Conservation (phyloP, 345 rosid genomes). For the Punica granatum region DNA sequence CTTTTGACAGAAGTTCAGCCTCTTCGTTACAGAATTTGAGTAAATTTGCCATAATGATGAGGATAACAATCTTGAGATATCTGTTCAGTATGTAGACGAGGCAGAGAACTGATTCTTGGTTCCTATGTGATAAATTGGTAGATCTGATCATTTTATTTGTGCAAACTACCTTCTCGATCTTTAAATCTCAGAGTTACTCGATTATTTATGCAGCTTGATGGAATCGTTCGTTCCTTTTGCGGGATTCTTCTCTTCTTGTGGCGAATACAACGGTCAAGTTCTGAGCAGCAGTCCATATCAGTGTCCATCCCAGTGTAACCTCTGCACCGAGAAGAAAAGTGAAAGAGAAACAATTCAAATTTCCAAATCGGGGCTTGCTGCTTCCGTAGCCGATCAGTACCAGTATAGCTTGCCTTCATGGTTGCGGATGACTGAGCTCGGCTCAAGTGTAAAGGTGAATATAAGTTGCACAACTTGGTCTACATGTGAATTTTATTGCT, state of each 20-base stretch:
- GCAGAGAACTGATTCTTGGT: background rate
- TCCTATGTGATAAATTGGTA: background rate
- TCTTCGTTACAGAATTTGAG: background rate
- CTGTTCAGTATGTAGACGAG: background rate
- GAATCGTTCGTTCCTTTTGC: slow-evolving; percentile 92
- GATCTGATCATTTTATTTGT: background rate
- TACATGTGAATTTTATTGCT: background rate
- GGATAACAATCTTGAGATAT: too few relatives aligned
- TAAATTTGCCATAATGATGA: too few relatives aligned
- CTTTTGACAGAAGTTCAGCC: background rate
- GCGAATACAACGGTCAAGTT: slow-evolving; percentile 41
- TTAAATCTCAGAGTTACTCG: background rate
- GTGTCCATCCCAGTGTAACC: slow-evolving; percentile 21
- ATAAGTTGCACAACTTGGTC: slow-evolving; percentile 39
- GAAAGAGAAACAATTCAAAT: slow-evolving; percentile 32
- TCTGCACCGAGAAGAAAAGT: slow-evolving; percentile 29
- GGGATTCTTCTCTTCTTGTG: slow-evolving; percentile 65
- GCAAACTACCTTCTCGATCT: background rate
- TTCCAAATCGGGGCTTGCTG: slow-evolving; percentile 28
- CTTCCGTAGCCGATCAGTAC: slow-evolving; percentile 54
- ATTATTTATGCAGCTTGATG: slow-evolving; percentile 60
- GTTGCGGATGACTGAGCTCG: slow-evolving; percentile 55
- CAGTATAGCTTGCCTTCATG: slow-evolving; percentile 59
- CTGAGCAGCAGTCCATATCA: slow-evolving; percentile 29
- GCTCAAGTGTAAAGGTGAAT: slow-evolving; percentile 22